A percentile compares a stretch with the other conserved stretches of the same genome.
phyloP scores from a whole-genome alignment of 768 basidiomycete species.

The Naematelia encephala region DNA sequence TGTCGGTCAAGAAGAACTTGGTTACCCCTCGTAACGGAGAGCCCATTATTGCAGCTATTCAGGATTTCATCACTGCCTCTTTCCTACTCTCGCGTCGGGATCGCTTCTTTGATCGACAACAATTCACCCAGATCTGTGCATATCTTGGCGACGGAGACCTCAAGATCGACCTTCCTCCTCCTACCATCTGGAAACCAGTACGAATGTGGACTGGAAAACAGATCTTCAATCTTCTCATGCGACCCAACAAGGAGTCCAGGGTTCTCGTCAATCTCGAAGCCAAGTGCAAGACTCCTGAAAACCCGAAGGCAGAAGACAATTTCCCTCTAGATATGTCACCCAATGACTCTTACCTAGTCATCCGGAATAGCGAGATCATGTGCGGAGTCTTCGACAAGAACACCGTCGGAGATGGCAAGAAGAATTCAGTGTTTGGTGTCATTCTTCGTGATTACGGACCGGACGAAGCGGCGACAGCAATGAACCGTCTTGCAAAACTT shows the following conservation, averaged over 20 bases:
- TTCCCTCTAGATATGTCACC: conserved; percentile 77
- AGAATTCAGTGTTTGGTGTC: conserved; percentile 97
- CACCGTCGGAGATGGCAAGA: conserved; percentile 95
- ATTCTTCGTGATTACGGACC: conserved; percentile 96
- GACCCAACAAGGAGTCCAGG: conserved; percentile 76
- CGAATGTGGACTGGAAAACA: conserved; percentile 98
- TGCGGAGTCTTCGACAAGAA: conserved; percentile 99
- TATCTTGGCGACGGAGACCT: conserved; percentile 87
- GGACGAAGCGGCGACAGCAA: conserved; percentile 87
- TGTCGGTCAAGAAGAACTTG: conserved; percentile 94
- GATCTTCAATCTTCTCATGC: conserved; percentile 95
- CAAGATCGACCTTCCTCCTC: conserved; percentile 92
- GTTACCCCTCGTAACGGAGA: conserved; percentile 98
- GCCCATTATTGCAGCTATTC: conserved; percentile 98
- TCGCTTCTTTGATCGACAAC: conserved; percentile 84
- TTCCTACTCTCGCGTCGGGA: conserved; percentile 91
- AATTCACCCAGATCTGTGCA: conserved; percentile 94
- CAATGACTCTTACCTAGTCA: conserved; percentile 95
- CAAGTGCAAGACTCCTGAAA: conserved; percentile 73
- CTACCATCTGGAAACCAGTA: conserved; percentile 86
- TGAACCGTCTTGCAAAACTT: conserved; percentile 93
- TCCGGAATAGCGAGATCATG: conserved; percentile 98
- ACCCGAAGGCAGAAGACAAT: conserved; percentile 50
- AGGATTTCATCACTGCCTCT: conserved; percentile 99
- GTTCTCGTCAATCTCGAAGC: conserved; percentile 92